phyloP scores from a whole-genome alignment of 192 early-diverging fungal species.

The Diversispora eburnea region DNA sequence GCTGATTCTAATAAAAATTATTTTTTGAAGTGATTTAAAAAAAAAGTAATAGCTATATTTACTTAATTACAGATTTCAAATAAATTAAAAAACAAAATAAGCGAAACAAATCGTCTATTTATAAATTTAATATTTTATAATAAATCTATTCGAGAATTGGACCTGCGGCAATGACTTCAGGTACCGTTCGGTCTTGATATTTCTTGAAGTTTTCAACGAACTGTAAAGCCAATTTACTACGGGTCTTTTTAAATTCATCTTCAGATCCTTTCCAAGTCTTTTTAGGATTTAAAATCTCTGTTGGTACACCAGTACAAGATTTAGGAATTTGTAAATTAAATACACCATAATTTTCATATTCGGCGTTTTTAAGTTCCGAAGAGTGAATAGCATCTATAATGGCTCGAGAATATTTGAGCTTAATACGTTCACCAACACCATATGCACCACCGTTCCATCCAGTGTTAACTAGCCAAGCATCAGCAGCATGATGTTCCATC shows the following conservation, averaged over 20 bases:
- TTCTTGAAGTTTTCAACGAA: conserved; percentile 90
- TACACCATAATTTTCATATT: conserved; percentile 81
- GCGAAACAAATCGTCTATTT: no score
- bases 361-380: conserved; percentile 81
- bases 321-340: conserved; percentile 90
- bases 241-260: conserved; percentile 60
- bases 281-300: conserved; percentile 81
- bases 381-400: conserved; percentile 97
- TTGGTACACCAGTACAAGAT: conserved; percentile 69
- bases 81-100: no score
- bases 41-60: no score
- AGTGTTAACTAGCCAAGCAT: conserved; percentile 96
- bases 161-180: conserved; percentile 71
- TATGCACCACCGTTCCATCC: conserved; percentile 95
- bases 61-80: no score
- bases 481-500: conserved; percentile 78
- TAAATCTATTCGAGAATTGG: conserved; percentile 31
- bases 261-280: conserved; percentile 80
- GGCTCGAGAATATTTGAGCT: conserved; percentile 95
- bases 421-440: conserved; percentile 85
- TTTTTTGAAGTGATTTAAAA: no score
- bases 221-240: conserved; percentile 72
- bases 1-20: no score
- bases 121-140: no score
- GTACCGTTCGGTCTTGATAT: conserved; percentile 67